Evolutionary conservation across 495 filamentous ascomycete species (phyloP).

Genomic region (Aspergillus homomorphus): DNA sequence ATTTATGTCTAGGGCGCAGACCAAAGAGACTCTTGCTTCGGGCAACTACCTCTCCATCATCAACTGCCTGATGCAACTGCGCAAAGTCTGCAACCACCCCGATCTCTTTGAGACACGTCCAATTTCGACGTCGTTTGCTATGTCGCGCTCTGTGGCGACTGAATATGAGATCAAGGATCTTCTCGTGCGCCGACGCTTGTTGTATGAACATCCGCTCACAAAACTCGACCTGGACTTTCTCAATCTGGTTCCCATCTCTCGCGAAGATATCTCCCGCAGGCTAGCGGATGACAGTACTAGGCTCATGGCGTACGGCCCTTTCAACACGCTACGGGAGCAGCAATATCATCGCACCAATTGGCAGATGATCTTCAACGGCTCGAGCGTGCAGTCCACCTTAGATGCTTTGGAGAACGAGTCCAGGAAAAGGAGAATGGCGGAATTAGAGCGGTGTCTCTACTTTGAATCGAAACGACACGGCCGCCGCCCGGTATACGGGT

Average conservation of each 20-base stretch:
- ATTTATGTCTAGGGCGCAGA: slow-evolving; percentile 91
- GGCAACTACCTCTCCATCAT: slow-evolving; percentile 98
- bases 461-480: slow-evolving; percentile 79
- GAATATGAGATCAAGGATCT: slow-evolving; percentile 75
- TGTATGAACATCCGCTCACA: slow-evolving; percentile 62
- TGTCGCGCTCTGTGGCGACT: slow-evolving; percentile 76
- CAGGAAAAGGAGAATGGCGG: slow-evolving; percentile 69
- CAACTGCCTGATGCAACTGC: slow-evolving; percentile 95
- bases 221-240: slow-evolving; percentile 72
- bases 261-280: slow-evolving; percentile 63
- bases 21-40: slow-evolving; percentile 80
- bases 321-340: slow-evolving; percentile 59
- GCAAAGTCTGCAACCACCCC: slow-evolving; percentile 98
- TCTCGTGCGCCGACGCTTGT: slow-evolving; percentile 63
- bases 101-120: slow-evolving; percentile 96
- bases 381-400: slow-evolving; percentile 66
- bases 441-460: slow-evolving; percentile 75
- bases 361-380: slow-evolving; percentile 56
- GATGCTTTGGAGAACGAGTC: slow-evolving; percentile 69
- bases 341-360: slow-evolving; percentile 62
- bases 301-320: slow-evolving; percentile 60
- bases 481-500: slow-evolving; percentile 76
- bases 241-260: slow-evolving; percentile 71
- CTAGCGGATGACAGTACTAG: slow-evolving; percentile 59
- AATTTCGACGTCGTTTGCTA: slow-evolving; percentile 96